Conservation (phyloP, 129 eudicot genomes). For the Cynara cardunculus region DNA sequence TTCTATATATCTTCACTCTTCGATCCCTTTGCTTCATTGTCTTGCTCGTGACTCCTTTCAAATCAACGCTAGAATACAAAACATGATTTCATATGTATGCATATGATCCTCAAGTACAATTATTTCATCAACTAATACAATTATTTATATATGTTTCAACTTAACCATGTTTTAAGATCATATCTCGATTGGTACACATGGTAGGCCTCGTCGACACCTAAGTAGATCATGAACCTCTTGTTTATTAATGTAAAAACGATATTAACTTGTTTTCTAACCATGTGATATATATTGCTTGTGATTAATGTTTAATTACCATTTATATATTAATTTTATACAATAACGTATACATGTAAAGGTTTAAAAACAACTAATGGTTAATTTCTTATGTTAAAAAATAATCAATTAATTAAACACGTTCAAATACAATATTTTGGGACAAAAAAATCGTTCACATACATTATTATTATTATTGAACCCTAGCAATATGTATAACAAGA, state of each 20-base stretch:
- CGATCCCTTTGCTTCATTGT: conserved; percentile 10
- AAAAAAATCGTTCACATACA: too few relatives aligned
- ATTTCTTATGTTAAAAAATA: not conserved
- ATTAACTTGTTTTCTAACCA: not conserved
- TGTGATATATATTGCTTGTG: not conserved
- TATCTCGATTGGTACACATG: not conserved
- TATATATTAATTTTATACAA: not conserved
- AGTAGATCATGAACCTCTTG: too few relatives aligned
- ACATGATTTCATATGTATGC: not conserved
- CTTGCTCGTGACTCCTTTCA: conserved; percentile 12
- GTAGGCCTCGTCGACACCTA: not conserved
- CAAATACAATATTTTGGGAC: too few relatives aligned
- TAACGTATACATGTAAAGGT: not conserved
- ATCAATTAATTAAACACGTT: too few relatives aligned
- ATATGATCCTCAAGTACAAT: not conserved
- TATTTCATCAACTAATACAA: not conserved
- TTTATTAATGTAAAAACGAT: not conserved
- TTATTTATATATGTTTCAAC: not conserved
- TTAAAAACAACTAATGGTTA: not conserved
- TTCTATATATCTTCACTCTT: not conserved
- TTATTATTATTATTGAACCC: too few relatives aligned
- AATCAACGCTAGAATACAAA: conserved; percentile 4
- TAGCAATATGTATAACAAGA: too few relatives aligned
- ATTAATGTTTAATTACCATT: too few relatives aligned
- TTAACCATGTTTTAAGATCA: not conserved